Evolutionary conservation across 1,139 yeast species (phyloP), one percentile per base, ranked within the genome.

Genomic region (Magnusiomyces sp.): DNA sequence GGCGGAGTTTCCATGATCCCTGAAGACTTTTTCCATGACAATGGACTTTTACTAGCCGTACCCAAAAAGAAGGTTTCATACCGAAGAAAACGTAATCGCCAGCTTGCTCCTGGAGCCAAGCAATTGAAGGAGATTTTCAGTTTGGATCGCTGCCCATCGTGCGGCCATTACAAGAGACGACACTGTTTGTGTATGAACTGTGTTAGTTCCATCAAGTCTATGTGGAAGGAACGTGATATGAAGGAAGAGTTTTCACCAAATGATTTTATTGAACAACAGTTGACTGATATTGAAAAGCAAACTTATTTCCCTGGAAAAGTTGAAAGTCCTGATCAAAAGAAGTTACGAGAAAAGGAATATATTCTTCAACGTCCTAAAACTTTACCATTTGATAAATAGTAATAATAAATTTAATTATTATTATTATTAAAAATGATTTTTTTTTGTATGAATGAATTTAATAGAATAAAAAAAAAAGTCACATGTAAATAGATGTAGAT

Each of bases 161-260:
- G 98, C 70, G 98, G 98, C 42, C 85, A 86, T 56, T 84, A 80
- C 59, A 90, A 90, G 69, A 76, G 97, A 62, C 81, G 94, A 1
- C 95, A 90, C 66, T 81, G 89, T 51, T 75, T 90, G 65, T 90
- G 98, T 69, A 88, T 88, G 95, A 79, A 85, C 63, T 90, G 98
- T 69, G 90, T 88, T 55, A 80, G 77, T 40, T 92, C 88, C 64
- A 84, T 90, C 61, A 82, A 79, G 64, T 71, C 76, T 50, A 74
- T 85, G 49, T 85, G 95, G 83, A 82, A 78, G 59, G 73, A 72
- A 56, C 71, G 73, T 54, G 63, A 57, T 55, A 53, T 59, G 47
- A 31, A 56, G 40, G 48, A 47, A 37, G 58, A 59, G 50, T n/a
- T n/a, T n/a, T n/a, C n/a, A n/a, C n/a, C n/a, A n/a, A n/a, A n/a